Base-by-base conservation (phyloP, 305 asterid species). In the Fraxinus dipetala region DNA sequence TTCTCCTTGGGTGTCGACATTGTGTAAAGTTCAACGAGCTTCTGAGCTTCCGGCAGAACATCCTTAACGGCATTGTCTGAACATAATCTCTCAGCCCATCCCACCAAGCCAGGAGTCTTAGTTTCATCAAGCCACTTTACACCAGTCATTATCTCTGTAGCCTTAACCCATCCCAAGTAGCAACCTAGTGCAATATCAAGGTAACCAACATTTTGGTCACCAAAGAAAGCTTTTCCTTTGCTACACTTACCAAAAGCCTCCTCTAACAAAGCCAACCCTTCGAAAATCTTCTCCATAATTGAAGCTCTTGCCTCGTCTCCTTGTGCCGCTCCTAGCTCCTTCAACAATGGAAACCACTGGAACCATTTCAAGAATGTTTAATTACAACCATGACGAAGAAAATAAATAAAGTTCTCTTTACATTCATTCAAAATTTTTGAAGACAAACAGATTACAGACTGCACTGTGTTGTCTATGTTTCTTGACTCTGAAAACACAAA, bases 141-240 rank as follows among this genome's bases (percentile, higher is more conserved):
- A 32, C 87, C 89, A 7, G 11, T 18, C 13, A 56, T 75, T 5
- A 31, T 63, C 70, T 87, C 43, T 36, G 43, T 36, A 6, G 43
- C 43, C 43, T 36, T 36, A 36, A 36, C 43, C 43, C 43, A 36
- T 6, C 43, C 43, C 43, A 36, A 36, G 43, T 36, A 36, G 43
- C 10, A 36, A 36, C 43, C 43, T 34, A 36, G 43, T 36, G 43
- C 10, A 36, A 36, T 36, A 36, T 36, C 43, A 36, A 36, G 43
- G 43, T 84, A 90, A 0, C 97, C 93, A 36, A 92, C 76, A 18
- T 48, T 81, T 1, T 92, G 92, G 38, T 92, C 94, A 30, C 91
- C 89, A 75, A 91, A 92, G 43, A 79, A 89, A 0, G 43, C 63
- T 63, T 86, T 86, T 32, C 90, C 92, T 78, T 85, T 88, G 87